Evolutionary conservation across 164 flowering plant species (phyloP).

Genomic region (Dillenia suffruticosa): DNA sequence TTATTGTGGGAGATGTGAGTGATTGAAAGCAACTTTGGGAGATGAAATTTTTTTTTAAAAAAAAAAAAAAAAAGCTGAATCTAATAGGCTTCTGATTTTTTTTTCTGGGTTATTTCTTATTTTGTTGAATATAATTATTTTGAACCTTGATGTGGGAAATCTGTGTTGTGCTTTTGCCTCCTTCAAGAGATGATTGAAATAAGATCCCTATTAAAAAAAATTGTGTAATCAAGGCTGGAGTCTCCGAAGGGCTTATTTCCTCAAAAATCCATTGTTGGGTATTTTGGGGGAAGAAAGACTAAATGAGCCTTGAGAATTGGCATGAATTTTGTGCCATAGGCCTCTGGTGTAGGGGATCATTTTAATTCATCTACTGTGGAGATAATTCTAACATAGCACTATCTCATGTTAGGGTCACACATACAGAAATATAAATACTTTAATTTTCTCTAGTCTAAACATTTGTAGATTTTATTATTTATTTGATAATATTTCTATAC

Average conservation of each 20-base stretch:
- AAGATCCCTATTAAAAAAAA: slow-evolving; percentile 9
- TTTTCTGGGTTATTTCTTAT: no score
- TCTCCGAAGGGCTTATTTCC: slow-evolving; percentile 40
- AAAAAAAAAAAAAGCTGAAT: no score
- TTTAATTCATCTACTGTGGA: slow-evolving; percentile 11
- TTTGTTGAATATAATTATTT: no score
- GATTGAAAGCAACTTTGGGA: no score
- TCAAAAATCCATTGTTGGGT: slow-evolving; percentile 11
- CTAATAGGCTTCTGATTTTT: no score
- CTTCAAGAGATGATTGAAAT: slow-evolving; percentile 12
- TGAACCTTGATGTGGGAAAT: no score
- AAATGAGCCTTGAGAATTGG: slow-evolving; percentile 56
- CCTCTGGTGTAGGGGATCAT: slow-evolving; percentile 55
- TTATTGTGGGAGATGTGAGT: no score
- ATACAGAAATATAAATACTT: not conserved
- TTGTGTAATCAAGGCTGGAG: slow-evolving; percentile 54
- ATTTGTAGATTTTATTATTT: not conserved
- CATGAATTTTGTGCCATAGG: slow-evolving; percentile 43
- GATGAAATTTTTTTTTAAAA: no score
- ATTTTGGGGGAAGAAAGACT: slow-evolving; percentile 32
- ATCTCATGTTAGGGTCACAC: not conserved
- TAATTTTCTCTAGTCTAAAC: not conserved
- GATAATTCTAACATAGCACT: not conserved
- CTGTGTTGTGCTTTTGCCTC: not conserved
- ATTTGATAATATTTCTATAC: not conserved